A percentile compares a stretch with the other conserved stretches of the same genome.
Evolutionary conservation across 2,329 filamentous ascomycete genomes (phyloP).

Genomic region (Calycina herbarum): DNA sequence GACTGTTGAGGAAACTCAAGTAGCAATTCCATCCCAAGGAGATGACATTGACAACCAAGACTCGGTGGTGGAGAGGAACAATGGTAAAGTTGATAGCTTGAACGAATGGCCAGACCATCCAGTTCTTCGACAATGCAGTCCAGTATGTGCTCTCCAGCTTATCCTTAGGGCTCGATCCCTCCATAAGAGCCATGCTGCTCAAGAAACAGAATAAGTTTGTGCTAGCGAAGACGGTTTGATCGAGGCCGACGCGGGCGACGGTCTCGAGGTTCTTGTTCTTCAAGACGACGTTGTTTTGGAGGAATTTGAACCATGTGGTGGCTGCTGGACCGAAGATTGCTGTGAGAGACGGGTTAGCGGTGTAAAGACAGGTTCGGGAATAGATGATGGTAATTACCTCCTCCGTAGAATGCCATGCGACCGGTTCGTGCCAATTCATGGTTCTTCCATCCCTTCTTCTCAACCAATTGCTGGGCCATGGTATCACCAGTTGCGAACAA

Average conservation of each 20-base stretch:
- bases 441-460: conserved; percentile 72
- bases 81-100: conserved; percentile 70
- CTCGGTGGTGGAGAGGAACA: conserved; percentile 66
- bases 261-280: conserved; percentile 59
- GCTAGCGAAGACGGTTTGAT: conserved; percentile 67
- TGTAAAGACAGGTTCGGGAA: conserved; percentile 3
- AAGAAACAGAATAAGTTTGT: conserved; percentile 66
- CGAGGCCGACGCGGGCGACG: conserved; percentile 60
- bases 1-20: conserved; percentile 39
- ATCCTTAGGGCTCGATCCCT: conserved; percentile 58
- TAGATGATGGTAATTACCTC: conserved; percentile 50
- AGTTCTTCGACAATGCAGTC: conserved; percentile 65
- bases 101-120: conserved; percentile 69
- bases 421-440: conserved; percentile 73
- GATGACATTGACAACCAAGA: conserved; percentile 71
- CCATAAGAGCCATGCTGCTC: conserved; percentile 66
- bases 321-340: conserved; percentile 70
- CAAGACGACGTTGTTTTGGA: conserved; percentile 61
- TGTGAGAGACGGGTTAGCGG: conserved; percentile 34
- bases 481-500: conserved; percentile 92
- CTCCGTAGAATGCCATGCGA: conserved; percentile 80
- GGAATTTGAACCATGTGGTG: conserved; percentile 68
- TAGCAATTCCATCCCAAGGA: conserved; percentile 56
- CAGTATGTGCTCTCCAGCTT: conserved; percentile 61
- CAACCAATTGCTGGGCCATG: conserved; percentile 87